Percentiles rank a stretch among this genome's conserved stretches.
Evolutionary conservation across 805 yeast genomes (phyloP).

Genomic region (Candida tammaniensis): DNA sequence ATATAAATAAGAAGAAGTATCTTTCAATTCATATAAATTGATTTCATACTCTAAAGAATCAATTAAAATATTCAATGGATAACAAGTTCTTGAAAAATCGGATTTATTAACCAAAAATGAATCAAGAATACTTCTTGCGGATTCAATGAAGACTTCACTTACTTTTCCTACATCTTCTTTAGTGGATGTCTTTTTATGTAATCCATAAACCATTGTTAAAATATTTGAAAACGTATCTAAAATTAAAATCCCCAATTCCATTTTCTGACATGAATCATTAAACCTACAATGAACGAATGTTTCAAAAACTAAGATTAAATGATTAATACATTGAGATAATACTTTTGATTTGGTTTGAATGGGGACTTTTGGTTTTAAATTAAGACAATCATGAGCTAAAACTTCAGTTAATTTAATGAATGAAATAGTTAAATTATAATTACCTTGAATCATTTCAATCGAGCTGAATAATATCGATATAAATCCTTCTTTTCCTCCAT

Average conservation of each 20-base stretch:
- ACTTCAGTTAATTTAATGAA: conserved; percentile 54
- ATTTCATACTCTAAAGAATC: conserved; percentile 42
- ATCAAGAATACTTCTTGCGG: conserved; percentile 50
- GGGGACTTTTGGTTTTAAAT: conserved; percentile 5
- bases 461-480: conserved; percentile 63
- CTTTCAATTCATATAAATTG: conserved; percentile 37
- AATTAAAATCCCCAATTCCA: conserved; percentile 56
- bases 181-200: conserved; percentile 2
- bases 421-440: conserved; percentile 60
- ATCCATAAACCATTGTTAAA: conserved; percentile 51
- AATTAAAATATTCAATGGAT: conserved; percentile 52
- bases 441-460: conserved; percentile 67
- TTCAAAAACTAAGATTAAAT: conserved; percentile 69
- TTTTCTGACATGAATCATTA: conserved; percentile 51
- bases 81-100: conserved; percentile 50
- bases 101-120: conserved; percentile 54
- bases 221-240: conserved; percentile 55
- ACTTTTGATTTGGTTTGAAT: conserved; percentile 29
- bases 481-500: conserved; percentile 60
- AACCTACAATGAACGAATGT: conserved; percentile 72
- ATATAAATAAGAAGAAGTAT: conserved; percentile 46
- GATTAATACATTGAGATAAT: conserved; percentile 52
- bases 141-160: conserved; percentile 47
- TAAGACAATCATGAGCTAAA: conserved; percentile 50
- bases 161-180: conserved; percentile 35